These are phyloP conservation scores for Salix viminalis DNA, from an alignment of 345 rosid genomes.

Conservation along the genomic window DNA sequence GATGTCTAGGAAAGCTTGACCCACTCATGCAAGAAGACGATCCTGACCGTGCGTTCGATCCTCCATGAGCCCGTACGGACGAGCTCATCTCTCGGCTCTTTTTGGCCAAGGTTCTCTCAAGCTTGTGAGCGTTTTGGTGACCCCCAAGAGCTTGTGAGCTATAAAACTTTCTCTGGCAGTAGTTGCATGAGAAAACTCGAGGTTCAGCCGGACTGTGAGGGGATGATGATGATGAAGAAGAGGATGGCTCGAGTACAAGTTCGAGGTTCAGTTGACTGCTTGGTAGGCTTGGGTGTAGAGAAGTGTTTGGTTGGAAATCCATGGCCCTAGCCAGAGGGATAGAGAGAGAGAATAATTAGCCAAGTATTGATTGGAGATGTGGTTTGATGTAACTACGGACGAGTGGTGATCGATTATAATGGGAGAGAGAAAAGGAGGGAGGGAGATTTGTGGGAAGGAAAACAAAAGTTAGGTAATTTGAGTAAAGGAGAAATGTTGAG, in stretches of 20 bases:
- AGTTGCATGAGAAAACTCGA: slow-evolving; percentile 84
- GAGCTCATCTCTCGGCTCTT: slow-evolving; percentile 59
- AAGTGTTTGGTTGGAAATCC: slow-evolving; percentile 68
- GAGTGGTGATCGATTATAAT: not conserved
- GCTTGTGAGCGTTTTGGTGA: slow-evolving; percentile 96
- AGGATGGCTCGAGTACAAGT: slow-evolving; percentile 26
- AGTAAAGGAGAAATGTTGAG: not conserved
- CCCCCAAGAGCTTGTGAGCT: slow-evolving; percentile 99
- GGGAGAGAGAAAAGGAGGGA: not conserved
- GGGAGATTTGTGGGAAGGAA: not conserved
- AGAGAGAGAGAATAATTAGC: not conserved
- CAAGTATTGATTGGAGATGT: not conserved
- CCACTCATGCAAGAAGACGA: not conserved
- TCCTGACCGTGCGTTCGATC: slow-evolving; percentile 17
- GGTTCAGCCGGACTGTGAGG: slow-evolving; percentile 39
- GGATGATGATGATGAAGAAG: slow-evolving; percentile 22
- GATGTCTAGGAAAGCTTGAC: slow-evolving; percentile 11
- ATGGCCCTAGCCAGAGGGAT: slow-evolving; percentile 16
- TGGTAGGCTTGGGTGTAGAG: slow-evolving; percentile 58
- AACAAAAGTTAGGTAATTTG: not conserved
- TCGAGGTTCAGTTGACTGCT: slow-evolving; percentile 45
- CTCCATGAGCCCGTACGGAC: slow-evolving; percentile 26
- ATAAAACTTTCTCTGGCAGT: slow-evolving; percentile 82
- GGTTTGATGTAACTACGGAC: not conserved
- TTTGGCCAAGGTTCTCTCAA: slow-evolving; percentile 86